phyloP scores from a whole-genome alignment of 345 rosid genomes.

The Brassica cretica region DNA sequence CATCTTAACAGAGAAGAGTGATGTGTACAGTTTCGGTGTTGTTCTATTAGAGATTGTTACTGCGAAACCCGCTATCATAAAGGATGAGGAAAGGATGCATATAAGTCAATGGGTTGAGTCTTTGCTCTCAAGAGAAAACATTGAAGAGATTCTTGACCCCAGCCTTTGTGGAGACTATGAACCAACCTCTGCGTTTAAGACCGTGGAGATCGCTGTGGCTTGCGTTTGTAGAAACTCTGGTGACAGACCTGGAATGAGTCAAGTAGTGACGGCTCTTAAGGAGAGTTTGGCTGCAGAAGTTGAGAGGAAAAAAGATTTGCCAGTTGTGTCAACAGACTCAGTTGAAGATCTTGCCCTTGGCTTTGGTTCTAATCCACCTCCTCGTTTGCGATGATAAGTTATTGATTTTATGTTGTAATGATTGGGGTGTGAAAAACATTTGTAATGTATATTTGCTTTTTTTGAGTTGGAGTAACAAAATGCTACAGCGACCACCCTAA shows the following conservation, averaged over 20 bases:
- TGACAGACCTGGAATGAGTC: conserved; percentile 48
- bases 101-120: conserved; percentile 49
- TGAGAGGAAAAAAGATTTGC: conserved; percentile 31
- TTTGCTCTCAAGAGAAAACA: conserved; percentile 43
- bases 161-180: conserved; percentile 45
- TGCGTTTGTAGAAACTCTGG: conserved; percentile 38
- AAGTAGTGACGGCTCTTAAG: conserved; percentile 42
- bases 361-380: conserved; percentile 36
- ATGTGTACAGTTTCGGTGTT: conserved; percentile 64
- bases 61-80: conserved; percentile 43
- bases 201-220: conserved; percentile 48
- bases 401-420: conserved; percentile 13
- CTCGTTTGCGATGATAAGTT: conserved; percentile 34
- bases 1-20: conserved; percentile 54
- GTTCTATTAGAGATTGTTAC: conserved; percentile 55
- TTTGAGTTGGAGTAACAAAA: conserved; percentile 14
- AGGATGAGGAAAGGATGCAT: conserved; percentile 33
- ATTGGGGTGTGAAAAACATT: conserved; percentile 9
- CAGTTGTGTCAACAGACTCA: conserved; percentile 29
- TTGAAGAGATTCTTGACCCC: conserved; percentile 50
- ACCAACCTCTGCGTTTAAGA: conserved; percentile 48
- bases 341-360: conserved; percentile 41
- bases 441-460: conserved; percentile 5
- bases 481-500: too few relatives aligned
- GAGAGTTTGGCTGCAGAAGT: conserved; percentile 39